phyloP scores from a whole-genome alignment of 257 asterid species.

The Solanum etuberosum region DNA sequence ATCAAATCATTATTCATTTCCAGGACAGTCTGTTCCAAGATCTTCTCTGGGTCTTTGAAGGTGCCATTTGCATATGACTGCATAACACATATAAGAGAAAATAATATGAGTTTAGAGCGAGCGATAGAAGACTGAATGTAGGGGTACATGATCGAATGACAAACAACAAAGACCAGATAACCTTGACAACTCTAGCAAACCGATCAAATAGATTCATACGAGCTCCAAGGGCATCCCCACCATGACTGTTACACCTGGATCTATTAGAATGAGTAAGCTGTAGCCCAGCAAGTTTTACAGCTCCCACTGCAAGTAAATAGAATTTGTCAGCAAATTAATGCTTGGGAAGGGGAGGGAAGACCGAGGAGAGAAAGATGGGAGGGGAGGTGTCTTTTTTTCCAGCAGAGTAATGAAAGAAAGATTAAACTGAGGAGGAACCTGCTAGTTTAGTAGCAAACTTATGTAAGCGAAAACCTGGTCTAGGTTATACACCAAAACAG shows the following conservation, averaged over 20 bases:
- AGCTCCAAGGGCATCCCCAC: slow-evolving; percentile 66
- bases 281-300: slow-evolving; percentile 33
- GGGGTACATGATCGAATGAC: not conserved
- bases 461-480: not conserved
- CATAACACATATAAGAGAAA: not conserved
- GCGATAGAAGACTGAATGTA: slow-evolving; percentile 4
- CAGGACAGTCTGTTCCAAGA: slow-evolving; percentile 82
- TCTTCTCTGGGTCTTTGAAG: slow-evolving; percentile 94
- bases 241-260: slow-evolving; percentile 34
- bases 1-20: slow-evolving; percentile 91
- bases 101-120: slow-evolving; percentile 3
- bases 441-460: not conserved
- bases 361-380: not conserved
- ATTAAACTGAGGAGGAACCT: not conserved
- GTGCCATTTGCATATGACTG: slow-evolving; percentile 92
- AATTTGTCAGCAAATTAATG: not conserved
- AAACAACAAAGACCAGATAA: slow-evolving; percentile 11
- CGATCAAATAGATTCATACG: slow-evolving; percentile 90
- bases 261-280: slow-evolving; percentile 34
- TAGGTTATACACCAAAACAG: not conserved
- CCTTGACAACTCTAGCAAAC: slow-evolving; percentile 95
- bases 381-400: not conserved
- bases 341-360: not conserved
- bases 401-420: not conserved
- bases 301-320: slow-evolving; percentile 40